These are phyloP conservation scores for Glomus cerebriforme DNA, from an alignment of 192 early-diverging fungal genomes.

Conservation along the genomic window DNA sequence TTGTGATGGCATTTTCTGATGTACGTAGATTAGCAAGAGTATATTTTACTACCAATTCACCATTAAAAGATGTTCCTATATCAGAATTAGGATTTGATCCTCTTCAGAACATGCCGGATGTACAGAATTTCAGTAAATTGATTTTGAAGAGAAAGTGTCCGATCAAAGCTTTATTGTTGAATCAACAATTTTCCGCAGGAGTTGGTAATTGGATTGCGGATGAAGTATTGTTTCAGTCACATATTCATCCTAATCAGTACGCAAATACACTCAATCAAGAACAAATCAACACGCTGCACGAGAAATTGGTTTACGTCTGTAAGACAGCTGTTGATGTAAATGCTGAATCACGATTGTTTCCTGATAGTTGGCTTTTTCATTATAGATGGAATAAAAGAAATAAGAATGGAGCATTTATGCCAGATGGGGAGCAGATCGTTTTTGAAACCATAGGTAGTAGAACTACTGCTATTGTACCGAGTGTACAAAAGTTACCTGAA, in stretches of 20 bases:
- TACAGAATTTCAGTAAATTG: slow-evolving; percentile 48
- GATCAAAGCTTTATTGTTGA: slow-evolving; percentile 76
- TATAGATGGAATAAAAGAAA: slow-evolving; percentile 73
- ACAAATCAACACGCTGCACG: slow-evolving; percentile 52
- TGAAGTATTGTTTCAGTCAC: slow-evolving; percentile 75
- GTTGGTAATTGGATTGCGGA: slow-evolving; percentile 90
- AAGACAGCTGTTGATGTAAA: slow-evolving; percentile 59
- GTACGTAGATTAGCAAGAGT: slow-evolving; percentile 69
- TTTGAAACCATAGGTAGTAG: slow-evolving; percentile 75
- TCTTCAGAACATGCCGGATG: slow-evolving; percentile 52
- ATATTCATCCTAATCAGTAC: slow-evolving; percentile 67
- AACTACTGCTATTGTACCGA: slow-evolving; percentile 63
- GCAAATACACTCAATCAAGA: slow-evolving; percentile 47
- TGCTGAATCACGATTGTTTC: slow-evolving; percentile 69
- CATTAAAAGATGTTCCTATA: slow-evolving; percentile 51
- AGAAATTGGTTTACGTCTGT: slow-evolving; percentile 52
- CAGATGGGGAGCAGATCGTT: slow-evolving; percentile 58
- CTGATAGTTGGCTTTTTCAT: slow-evolving; percentile 77
- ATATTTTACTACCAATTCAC: slow-evolving; percentile 56
- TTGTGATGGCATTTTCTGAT: slow-evolving; percentile 61
- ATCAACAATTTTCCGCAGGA: slow-evolving; percentile 77
- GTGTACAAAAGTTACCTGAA: slow-evolving; percentile 53
- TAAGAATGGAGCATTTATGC: slow-evolving; percentile 42
- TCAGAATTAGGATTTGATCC: slow-evolving; percentile 80
- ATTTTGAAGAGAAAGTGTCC: slow-evolving; percentile 48